Percentiles rank a stretch among this genome's conserved stretches.
These are phyloP conservation scores for Geotrichum carabidarum DNA, from an alignment of 1,139 yeast species.

Conservation along the genomic window DNA sequence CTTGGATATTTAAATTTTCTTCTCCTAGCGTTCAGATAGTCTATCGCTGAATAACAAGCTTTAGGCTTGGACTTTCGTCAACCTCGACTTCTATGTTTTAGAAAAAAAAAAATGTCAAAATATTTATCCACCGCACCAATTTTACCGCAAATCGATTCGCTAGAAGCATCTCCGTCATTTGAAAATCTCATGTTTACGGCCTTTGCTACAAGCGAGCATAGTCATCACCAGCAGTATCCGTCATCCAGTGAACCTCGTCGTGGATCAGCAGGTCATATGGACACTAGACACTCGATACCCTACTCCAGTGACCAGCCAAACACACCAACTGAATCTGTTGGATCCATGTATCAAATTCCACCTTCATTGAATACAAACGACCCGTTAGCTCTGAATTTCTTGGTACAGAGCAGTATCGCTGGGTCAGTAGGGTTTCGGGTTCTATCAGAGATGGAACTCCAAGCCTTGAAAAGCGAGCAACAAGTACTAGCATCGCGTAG, in stretches of 20 bases:
- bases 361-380: neutral
- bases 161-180: slow-evolving; percentile 1
- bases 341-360: neutral
- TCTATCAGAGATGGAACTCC: slow-evolving; percentile 2
- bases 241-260: neutral
- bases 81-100: neutral
- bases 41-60: neutral
- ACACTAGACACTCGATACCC: neutral
- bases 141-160: slow-evolving; percentile 7
- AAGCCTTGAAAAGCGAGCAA: slow-evolving; percentile 3
- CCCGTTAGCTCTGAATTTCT: slow-evolving; percentile 6
- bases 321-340: neutral
- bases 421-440: neutral
- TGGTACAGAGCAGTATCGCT: slow-evolving; percentile 31
- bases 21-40: neutral
- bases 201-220: neutral
- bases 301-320: neutral
- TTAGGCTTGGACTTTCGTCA: neutral
- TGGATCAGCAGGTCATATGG: neutral
- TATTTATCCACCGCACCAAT: slow-evolving; percentile 2
- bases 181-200: slow-evolving; percentile 10
- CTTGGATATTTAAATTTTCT: neutral
- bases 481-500: neutral
- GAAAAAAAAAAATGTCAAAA: neutral
- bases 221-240: neutral